Evolutionary conservation across 2,329 filamentous ascomycete genomes (phyloP).

Genomic region (Phaeoacremonium minimum): DNA sequence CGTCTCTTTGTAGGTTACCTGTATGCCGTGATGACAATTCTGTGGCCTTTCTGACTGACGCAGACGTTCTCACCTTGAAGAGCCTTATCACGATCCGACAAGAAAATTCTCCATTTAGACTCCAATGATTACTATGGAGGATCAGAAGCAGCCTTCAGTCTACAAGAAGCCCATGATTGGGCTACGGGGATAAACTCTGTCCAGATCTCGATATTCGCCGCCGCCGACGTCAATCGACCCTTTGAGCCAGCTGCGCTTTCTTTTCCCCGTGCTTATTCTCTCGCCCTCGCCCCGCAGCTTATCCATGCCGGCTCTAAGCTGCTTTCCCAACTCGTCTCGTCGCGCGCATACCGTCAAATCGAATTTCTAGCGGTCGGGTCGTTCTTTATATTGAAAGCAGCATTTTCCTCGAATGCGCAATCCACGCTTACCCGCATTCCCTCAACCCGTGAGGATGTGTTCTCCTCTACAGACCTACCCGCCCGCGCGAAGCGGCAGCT

Average conservation of each 20-base stretch:
- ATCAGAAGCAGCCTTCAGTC: conserved; percentile 76
- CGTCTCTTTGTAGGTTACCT: conserved; percentile 64
- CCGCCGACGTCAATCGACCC: conserved; percentile 31
- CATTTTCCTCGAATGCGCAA: conserved; percentile 17
- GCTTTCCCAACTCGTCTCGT: conserved; percentile 78
- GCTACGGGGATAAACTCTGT: conserved; percentile 24
- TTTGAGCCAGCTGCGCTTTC: conserved; percentile 38
- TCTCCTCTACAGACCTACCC: conserved; percentile 71
- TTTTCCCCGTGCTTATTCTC: conserved; percentile 70
- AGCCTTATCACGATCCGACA: conserved; percentile 85
- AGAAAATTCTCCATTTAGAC: conserved; percentile 88
- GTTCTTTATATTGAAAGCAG: conserved; percentile 71
- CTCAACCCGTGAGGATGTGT: conserved; percentile 87
- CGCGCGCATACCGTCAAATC: conserved; percentile 80
- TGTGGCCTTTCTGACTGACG: conserved; percentile 65
- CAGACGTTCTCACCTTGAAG: conserved; percentile 54
- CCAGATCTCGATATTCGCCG: conserved; percentile 24
- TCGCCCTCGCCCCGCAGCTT: conserved; percentile 81
- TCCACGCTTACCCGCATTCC: conserved; percentile 66
- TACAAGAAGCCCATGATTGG: conserved; percentile 80
- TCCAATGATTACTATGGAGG: conserved; percentile 85
- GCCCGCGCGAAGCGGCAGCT: conserved; percentile 77
- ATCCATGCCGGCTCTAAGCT: conserved; percentile 80
- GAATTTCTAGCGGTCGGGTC: conserved; percentile 92
- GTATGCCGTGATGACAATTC: no score